phyloP scores from a whole-genome alignment of 495 filamentous ascomycete species.

The Podospora appendiculata region DNA sequence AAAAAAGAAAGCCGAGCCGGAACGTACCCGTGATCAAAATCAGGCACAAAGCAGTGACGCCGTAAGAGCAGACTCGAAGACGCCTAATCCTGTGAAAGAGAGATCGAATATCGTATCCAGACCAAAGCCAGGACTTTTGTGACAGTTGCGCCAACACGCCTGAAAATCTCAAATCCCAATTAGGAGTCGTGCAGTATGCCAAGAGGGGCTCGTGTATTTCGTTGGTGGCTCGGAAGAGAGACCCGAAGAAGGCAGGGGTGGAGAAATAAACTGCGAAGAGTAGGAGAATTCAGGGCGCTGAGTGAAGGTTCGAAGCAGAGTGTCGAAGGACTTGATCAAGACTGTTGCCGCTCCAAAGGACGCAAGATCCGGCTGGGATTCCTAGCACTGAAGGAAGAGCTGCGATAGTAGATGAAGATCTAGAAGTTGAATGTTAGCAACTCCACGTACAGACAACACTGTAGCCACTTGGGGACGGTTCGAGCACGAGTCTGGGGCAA shows the following conservation, averaged over 20 bases:
- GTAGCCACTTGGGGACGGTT: no score
- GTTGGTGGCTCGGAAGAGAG: neutral
- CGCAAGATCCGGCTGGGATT: conserved; percentile 2
- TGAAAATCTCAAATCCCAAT: conserved; percentile 16
- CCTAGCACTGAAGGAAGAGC: neutral
- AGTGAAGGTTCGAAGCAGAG: conserved; percentile 3
- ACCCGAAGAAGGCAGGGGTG: conserved; percentile 7
- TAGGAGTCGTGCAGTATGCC: conserved; percentile 2
- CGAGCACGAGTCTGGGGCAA: no score
- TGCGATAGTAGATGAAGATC: conserved; percentile 1
- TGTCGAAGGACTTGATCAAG: conserved; percentile 1
- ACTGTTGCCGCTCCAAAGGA: conserved; percentile 11
- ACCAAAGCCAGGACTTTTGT: conserved; percentile 13
- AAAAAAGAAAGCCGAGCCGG: neutral
- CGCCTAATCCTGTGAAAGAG: conserved; percentile 5
- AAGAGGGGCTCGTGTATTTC: neutral
- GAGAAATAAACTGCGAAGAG: conserved; percentile 6
- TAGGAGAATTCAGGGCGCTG: neutral
- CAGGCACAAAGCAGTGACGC: conserved; percentile 11
- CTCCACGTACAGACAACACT: no score
- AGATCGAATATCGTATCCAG: conserved; percentile 16
- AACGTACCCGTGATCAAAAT: conserved; percentile 7
- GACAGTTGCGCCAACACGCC: conserved; percentile 17
- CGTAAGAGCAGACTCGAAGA: conserved; percentile 9
- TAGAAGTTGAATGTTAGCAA: neutral